Percentiles rank a stretch among this genome's conserved stretches.
phyloP scores from a whole-genome alignment of 140 eudicot genomes.

The Flaveria floridana region DNA sequence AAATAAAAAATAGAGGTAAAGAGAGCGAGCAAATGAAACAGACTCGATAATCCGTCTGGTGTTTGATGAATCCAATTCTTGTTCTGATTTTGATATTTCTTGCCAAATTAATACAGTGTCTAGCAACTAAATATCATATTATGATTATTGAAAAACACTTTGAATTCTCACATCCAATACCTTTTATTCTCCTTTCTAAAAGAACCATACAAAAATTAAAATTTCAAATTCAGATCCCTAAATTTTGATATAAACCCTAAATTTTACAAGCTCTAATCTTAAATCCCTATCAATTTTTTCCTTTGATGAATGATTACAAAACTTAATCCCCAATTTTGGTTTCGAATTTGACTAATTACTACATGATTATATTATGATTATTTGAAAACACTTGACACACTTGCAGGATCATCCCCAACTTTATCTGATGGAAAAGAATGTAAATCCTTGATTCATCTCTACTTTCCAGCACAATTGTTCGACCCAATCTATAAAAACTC shows the following conservation, averaged over 20 bases:
- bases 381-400: no score
- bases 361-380: no score
- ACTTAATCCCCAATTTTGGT: no score
- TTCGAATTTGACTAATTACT: no score
- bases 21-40: not conserved
- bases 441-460: slow-evolving; percentile 15
- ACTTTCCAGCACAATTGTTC: slow-evolving; percentile 22
- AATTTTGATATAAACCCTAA: not conserved
- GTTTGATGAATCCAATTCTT: no score
- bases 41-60: no score
- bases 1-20: no score
- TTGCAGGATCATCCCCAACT: slow-evolving; percentile 23
- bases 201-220: not conserved
- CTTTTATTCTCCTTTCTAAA: not conserved
- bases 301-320: no score
- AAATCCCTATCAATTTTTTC: no score
- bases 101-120: not conserved
- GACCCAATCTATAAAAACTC: slow-evolving; percentile 12
- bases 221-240: slow-evolving; percentile 4
- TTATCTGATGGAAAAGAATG: slow-evolving; percentile 11
- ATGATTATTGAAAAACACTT: not conserved
- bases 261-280: no score
- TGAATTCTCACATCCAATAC: slow-evolving; percentile 11
- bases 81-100: not conserved
- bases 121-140: not conserved